Percentiles rank a stretch among this genome's conserved stretches.
These are phyloP conservation scores for Cyclospora cayetanensis DNA, from an alignment of 169 alveolate species.

Conservation along the genomic window DNA sequence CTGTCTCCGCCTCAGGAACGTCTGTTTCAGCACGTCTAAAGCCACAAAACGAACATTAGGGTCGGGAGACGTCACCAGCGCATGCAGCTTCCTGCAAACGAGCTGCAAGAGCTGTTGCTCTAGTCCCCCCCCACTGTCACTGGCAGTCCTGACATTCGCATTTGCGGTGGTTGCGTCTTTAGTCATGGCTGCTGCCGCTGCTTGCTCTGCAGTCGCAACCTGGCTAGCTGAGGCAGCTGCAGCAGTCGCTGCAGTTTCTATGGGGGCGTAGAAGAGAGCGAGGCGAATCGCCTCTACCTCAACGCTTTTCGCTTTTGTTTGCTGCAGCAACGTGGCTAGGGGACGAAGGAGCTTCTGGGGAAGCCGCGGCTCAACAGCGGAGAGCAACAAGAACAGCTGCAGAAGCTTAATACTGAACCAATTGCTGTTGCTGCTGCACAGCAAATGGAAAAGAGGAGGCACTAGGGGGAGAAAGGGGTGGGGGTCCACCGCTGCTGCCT, in stretches of 20 bases:
- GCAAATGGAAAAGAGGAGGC: slow-evolving; percentile 76
- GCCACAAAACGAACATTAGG: slow-evolving; percentile 57
- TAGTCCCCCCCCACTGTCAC: neutral
- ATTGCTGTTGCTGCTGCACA: slow-evolving; percentile 75
- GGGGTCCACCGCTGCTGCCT: slow-evolving; percentile 72
- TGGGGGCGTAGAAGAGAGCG: slow-evolving; percentile 15
- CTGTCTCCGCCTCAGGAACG: neutral
- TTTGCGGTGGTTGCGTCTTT: neutral
- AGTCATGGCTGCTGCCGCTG: neutral
- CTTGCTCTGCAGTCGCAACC: neutral
- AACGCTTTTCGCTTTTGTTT: slow-evolving; percentile 68
- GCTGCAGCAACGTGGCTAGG: slow-evolving; percentile 51
- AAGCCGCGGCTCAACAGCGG: slow-evolving; percentile 75
- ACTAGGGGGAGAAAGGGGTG: slow-evolving; percentile 73
- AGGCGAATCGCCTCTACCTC: slow-evolving; percentile 50
- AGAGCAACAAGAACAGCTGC: slow-evolving; percentile 71
- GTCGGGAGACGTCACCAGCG: slow-evolving; percentile 55
- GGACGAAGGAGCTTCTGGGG: slow-evolving; percentile 76
- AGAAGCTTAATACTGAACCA: slow-evolving; percentile 76
- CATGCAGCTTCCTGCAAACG: slow-evolving; percentile 10
- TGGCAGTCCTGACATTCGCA: neutral
- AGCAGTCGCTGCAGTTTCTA: neutral
- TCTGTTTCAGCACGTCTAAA: slow-evolving; percentile 21
- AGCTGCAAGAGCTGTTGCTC: slow-evolving; percentile 27
- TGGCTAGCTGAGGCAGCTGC: neutral